phyloP scores from a whole-genome alignment of 352 stramenopile genomes.

The Phytophthora vignae region DNA sequence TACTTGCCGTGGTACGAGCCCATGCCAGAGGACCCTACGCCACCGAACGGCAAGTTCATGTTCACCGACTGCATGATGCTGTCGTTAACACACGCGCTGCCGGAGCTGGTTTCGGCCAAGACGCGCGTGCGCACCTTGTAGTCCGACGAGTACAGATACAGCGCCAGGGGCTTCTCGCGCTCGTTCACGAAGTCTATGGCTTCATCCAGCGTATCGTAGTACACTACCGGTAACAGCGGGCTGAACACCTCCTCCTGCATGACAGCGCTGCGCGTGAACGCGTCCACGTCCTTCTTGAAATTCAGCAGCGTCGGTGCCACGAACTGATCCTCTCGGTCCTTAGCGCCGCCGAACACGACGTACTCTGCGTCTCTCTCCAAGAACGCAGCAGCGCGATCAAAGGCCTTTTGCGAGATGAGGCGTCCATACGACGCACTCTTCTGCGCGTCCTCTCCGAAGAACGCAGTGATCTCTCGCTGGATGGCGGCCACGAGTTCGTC shows the following conservation, averaged over 20 bases:
- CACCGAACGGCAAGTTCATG: constrained; percentile 80
- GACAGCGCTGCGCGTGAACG: constrained; percentile 60
- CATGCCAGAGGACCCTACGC: constrained; percentile 81
- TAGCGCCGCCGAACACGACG: constrained; percentile 65
- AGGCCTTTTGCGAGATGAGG: constrained; percentile 74
- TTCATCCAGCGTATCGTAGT: constrained; percentile 59
- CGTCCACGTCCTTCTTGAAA: constrained; percentile 69
- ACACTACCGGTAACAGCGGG: constrained; percentile 93
- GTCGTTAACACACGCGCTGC: constrained; percentile 83
- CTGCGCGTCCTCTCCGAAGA: constrained; percentile 70
- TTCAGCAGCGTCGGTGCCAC: constrained; percentile 91
- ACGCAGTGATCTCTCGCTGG: constrained; percentile 45
- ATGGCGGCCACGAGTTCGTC: constrained; percentile 59
- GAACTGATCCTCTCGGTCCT: constrained; percentile 78
- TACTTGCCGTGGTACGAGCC: constrained; percentile 86
- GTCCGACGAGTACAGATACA: constrained; percentile 87
- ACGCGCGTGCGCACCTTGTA: constrained; percentile 41
- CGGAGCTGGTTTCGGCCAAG: constrained; percentile 56
- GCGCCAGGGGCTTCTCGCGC: constrained; percentile 77
- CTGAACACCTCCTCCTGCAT: constrained; percentile 97
- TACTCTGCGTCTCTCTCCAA: constrained; percentile 66
- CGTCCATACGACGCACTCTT: constrained; percentile 55
- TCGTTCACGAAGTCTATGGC: constrained; percentile 56
- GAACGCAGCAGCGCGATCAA: constrained; percentile 56
- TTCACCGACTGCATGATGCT: constrained; percentile 76